Evolutionary conservation across 805 yeast species (phyloP).

Genomic region (Lachancea mirantina): DNA sequence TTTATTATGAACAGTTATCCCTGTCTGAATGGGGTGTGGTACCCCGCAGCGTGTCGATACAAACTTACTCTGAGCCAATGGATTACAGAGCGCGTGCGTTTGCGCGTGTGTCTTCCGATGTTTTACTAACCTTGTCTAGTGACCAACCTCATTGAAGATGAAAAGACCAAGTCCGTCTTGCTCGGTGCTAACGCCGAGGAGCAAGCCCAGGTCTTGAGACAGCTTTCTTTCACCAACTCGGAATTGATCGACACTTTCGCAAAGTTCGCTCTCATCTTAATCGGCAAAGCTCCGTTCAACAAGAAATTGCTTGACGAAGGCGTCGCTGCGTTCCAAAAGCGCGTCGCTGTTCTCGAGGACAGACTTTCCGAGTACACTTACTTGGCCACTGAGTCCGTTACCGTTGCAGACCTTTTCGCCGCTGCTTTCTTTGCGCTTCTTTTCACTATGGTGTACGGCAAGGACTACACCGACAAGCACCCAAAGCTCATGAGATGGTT

Average conservation of each 20-base stretch:
- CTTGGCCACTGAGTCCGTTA: conserved; percentile 60
- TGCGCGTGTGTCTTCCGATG: neutral
- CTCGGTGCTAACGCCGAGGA: conserved; percentile 41
- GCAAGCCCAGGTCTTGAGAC: conserved; percentile 45
- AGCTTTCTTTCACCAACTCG: conserved; percentile 70
- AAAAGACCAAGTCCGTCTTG: conserved; percentile 36
- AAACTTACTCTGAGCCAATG: conserved; percentile 21
- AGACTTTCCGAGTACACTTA: conserved; percentile 56
- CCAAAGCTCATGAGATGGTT: conserved; percentile 69
- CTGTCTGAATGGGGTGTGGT: conserved; percentile 37
- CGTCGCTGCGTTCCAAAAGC: conserved; percentile 32
- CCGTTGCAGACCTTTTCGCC: conserved; percentile 59
- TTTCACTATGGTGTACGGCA: conserved; percentile 53
- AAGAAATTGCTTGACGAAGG: conserved; percentile 54
- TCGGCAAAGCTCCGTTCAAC: conserved; percentile 69
- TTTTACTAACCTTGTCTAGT: conserved; percentile 14
- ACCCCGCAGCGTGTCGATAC: conserved; percentile 28
- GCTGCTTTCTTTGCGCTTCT: conserved; percentile 47
- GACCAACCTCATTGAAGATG: conserved; percentile 31
- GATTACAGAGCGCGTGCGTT: too few relatives aligned
- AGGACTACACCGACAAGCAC: conserved; percentile 53
- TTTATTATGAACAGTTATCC: conserved; percentile 30
- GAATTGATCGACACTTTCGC: conserved; percentile 50
- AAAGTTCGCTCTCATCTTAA: conserved; percentile 49
- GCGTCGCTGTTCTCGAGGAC: conserved; percentile 43